phyloP scores from a whole-genome alignment of 305 asterid species.

The Fraxinus dipetala region DNA sequence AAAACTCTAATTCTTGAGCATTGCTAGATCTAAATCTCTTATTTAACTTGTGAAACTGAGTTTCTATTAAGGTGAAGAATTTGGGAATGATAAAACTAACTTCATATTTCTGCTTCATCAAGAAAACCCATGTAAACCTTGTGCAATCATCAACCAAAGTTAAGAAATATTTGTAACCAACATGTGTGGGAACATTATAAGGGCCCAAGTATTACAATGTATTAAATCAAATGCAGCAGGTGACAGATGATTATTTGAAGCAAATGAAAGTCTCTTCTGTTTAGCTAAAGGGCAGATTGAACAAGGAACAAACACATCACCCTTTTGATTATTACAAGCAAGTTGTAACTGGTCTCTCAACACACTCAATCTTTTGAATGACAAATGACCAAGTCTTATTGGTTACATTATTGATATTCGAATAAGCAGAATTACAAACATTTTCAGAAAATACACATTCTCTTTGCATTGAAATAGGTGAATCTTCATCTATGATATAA shows the following conservation, averaged over 20 bases:
- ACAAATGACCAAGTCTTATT: not conserved
- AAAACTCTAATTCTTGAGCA: not conserved
- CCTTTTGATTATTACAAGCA: not conserved
- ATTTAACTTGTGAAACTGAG: not conserved
- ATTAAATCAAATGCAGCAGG: no score
- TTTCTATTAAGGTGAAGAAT: not conserved
- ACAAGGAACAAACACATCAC: not conserved
- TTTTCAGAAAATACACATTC: not conserved
- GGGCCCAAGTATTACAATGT: no score
- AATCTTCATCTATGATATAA: not conserved
- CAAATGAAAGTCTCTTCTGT: not conserved
- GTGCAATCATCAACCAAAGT: not conserved
- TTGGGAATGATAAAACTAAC: not conserved
- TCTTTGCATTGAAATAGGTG: not conserved
- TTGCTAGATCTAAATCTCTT: not conserved
- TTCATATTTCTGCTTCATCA: not conserved
- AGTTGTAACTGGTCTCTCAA: not conserved
- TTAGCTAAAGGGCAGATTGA: not conserved
- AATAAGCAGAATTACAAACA: not conserved
- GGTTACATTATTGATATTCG: not conserved
- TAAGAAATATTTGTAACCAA: not conserved
- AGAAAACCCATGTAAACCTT: not conserved
- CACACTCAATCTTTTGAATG: not conserved
- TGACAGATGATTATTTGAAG: no score
- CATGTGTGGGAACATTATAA: no score